These are phyloP conservation scores for Penicillium sp. DNA, from an alignment of 2,329 filamentous ascomycete genomes.

Conservation along the genomic window DNA sequence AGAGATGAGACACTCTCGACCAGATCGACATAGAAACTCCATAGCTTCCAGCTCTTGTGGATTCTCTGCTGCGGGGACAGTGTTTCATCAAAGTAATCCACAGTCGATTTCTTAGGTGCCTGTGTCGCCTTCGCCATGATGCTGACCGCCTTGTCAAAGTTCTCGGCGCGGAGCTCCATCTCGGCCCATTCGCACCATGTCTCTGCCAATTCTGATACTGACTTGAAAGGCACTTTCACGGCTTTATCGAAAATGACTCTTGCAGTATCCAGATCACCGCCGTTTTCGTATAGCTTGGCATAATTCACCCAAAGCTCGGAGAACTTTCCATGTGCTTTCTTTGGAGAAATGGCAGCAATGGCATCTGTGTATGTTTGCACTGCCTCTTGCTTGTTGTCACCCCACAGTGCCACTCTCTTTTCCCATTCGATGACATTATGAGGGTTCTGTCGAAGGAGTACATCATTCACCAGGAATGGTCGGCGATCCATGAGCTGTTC, in stretches of 20 bases:
- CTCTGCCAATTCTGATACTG: conserved; percentile 91
- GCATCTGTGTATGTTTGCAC: conserved; percentile 94
- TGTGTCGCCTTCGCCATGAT: conserved; percentile 98
- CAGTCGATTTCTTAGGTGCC: conserved; percentile 92
- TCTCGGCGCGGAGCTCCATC: conserved; percentile 92
- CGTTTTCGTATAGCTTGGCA: conserved; percentile 92
- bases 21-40: conserved; percentile 98
- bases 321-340: conserved; percentile 89
- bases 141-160: conserved; percentile 88
- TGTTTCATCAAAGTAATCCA: conserved; percentile 98
- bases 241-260: conserved; percentile 96
- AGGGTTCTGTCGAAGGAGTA: conserved; percentile 89
- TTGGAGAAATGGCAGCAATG: conserved; percentile 87
- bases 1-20: conserved; percentile 90
- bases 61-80: conserved; percentile 92
- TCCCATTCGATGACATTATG: conserved; percentile 97
- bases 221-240: conserved; percentile 96
- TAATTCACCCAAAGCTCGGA: conserved; percentile 96
- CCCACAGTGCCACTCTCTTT: conserved; percentile 93
- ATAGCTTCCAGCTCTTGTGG: conserved; percentile 98
- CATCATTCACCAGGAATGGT: conserved; percentile 94
- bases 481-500: conserved; percentile 96
- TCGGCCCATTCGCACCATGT: conserved; percentile 99
- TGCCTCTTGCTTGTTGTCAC: conserved; percentile 83
- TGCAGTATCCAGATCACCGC: conserved; percentile 77